Conservation (phyloP, 1,139 yeast species). For the Suhomyces bokatorum region DNA sequence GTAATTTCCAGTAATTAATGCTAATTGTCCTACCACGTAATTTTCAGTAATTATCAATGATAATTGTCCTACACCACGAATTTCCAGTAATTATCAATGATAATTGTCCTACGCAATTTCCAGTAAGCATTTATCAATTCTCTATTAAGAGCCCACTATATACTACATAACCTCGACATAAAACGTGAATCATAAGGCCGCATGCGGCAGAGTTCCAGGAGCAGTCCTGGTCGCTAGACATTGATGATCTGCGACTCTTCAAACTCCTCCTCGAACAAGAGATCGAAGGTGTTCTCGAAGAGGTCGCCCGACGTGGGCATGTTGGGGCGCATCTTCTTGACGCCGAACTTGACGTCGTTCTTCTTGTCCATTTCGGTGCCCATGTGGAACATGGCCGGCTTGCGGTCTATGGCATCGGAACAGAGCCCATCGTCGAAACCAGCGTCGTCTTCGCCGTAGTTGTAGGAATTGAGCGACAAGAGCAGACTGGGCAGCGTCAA, state of each 20-base stretch:
- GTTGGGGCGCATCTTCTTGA: slow-evolving; percentile 10
- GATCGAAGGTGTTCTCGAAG: slow-evolving; percentile 22
- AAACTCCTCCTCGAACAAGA: slow-evolving; percentile 33
- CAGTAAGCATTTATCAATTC: neutral
- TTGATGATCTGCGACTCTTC: slow-evolving; percentile 23
- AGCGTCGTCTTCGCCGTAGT: slow-evolving; percentile 20
- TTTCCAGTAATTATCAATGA: too few species aligned
- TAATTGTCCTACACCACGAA: too few species aligned
- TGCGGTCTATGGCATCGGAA: slow-evolving; percentile 4
- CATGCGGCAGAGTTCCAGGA: neutral
- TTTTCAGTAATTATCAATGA: too few species aligned
- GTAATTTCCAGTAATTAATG: too few species aligned
- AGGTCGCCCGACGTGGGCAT: slow-evolving; percentile 6
- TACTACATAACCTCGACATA: neutral
- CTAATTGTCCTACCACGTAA: too few species aligned
- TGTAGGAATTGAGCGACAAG: slow-evolving; percentile 33
- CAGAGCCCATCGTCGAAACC: slow-evolving; percentile 11
- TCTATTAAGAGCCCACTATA: neutral
- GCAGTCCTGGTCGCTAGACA: slow-evolving; percentile 8
- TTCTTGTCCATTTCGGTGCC: slow-evolving; percentile 18
- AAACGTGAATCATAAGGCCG: neutral
- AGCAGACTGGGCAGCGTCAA: slow-evolving; percentile 40
- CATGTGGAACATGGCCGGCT: slow-evolving; percentile 9
- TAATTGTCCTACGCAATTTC: too few species aligned
- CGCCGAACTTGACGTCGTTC: slow-evolving; percentile 9